Evolutionary conservation across 768 basidiomycete species (phyloP).

Genomic region (Kwoniella pini): DNA sequence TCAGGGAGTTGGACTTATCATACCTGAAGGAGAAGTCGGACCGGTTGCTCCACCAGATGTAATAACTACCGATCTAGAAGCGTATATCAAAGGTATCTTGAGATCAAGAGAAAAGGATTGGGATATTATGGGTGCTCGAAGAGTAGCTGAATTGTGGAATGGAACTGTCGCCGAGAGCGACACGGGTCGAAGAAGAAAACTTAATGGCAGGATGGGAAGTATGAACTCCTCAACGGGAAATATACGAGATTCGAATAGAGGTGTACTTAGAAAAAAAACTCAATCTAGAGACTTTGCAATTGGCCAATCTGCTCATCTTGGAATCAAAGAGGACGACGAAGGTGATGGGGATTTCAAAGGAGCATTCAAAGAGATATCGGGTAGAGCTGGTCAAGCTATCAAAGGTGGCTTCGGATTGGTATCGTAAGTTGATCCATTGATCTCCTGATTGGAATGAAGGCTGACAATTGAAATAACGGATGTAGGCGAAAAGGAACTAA

Average conservation of each 20-base stretch:
- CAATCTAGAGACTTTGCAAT: slow-evolving; percentile 20
- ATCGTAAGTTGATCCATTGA: slow-evolving; percentile 22
- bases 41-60: slow-evolving; percentile 40
- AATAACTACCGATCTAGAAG: slow-evolving; percentile 48
- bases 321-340: slow-evolving; percentile 21
- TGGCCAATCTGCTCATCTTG: background rate
- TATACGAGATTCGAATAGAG: slow-evolving; percentile 7
- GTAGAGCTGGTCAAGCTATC: slow-evolving; percentile 40
- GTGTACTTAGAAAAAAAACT: slow-evolving; percentile 17
- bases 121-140: slow-evolving; percentile 38
- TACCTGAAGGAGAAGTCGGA: slow-evolving; percentile 36
- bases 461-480: background rate
- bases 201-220: slow-evolving; percentile 8
- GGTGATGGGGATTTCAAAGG: slow-evolving; percentile 24
- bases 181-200: background rate
- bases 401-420: slow-evolving; percentile 38
- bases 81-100: slow-evolving; percentile 41
- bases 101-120: slow-evolving; percentile 44
- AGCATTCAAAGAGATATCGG: slow-evolving; percentile 28
- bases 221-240: slow-evolving; percentile 1
- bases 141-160: slow-evolving; percentile 41
- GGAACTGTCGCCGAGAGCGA: slow-evolving; percentile 21
- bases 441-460: too few relatives aligned
- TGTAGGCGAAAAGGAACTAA: slow-evolving; percentile 27
- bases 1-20: slow-evolving; percentile 32